A percentile compares a stretch with the other conserved stretches of the same genome.
phyloP scores from a whole-genome alignment of 1,284 basidiomycete species.

The Thecaphora thlaspeos region DNA sequence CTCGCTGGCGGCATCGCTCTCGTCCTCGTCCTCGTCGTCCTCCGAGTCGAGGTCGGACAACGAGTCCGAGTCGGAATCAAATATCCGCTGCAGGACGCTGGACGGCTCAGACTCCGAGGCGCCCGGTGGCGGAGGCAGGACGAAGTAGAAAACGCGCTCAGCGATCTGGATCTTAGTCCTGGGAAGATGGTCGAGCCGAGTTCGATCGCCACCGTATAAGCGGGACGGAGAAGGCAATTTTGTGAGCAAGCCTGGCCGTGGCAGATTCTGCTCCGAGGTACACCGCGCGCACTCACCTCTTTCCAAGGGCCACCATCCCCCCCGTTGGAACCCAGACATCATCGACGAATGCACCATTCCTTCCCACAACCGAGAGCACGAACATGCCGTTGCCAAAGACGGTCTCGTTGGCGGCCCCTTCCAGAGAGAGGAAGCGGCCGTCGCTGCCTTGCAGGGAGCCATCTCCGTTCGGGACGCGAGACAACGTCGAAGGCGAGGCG shows the following conservation, averaged over 20 bases:
- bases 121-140: constrained; percentile 66
- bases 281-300: constrained; percentile 16
- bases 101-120: constrained; percentile 17
- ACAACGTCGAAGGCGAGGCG: constrained; percentile 28
- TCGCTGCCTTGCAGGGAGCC: constrained; percentile 4
- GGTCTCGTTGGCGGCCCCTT: constrained; percentile 11
- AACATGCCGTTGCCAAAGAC: constrained; percentile 68
- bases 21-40: constrained; percentile 2
- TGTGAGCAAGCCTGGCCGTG: neutral
- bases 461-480: constrained; percentile 28
- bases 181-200: too few relatives aligned
- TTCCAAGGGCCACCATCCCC: constrained; percentile 66
- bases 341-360: constrained; percentile 97
- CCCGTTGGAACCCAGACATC: constrained; percentile 89
- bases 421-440: neutral
- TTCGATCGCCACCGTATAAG: too few relatives aligned
- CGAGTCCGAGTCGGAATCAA: constrained; percentile 31
- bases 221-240: too few relatives aligned
- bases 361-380: constrained; percentile 84
- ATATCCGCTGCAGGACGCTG: constrained; percentile 10
- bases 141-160: constrained; percentile 93
- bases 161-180: constrained; percentile 99
- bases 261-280: too few relatives aligned
- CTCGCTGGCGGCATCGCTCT: constrained; percentile 3
- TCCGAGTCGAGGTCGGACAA: constrained; percentile 41